Evolutionary conservation across 495 filamentous ascomycete genomes (phyloP).

Genomic region (Penicillium psychrofluorescens): DNA sequence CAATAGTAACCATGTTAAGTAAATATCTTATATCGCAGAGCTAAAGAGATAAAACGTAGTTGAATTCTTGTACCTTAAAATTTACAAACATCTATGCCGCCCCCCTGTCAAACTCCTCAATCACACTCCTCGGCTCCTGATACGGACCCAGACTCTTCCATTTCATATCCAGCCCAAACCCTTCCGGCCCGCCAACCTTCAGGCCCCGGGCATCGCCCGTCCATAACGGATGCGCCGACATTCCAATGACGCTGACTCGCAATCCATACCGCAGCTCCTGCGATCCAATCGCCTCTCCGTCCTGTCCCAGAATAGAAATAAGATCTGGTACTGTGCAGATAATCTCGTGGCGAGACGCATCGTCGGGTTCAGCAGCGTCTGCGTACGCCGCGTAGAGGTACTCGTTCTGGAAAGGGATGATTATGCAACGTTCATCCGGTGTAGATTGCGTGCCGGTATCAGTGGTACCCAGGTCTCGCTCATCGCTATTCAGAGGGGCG

Average conservation of each 20-base stretch:
- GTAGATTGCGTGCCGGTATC: no score
- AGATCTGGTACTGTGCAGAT: conserved; percentile 29
- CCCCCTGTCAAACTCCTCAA: conserved; percentile 11
- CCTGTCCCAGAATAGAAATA: conserved; percentile 22
- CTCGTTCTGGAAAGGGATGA: conserved; percentile 60
- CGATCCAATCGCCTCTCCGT: conserved; percentile 24
- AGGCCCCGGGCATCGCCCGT: conserved; percentile 21
- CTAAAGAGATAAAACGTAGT: no score
- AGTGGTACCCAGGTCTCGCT: conserved; percentile 2
- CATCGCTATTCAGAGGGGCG: conserved; percentile 18
- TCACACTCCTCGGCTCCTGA: conserved; percentile 14
- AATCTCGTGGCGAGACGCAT: conserved; percentile 13
- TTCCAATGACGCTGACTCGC: conserved; percentile 26
- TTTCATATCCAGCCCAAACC: conserved; percentile 18
- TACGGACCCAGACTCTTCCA: conserved; percentile 17
- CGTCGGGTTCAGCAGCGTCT: conserved; percentile 1
- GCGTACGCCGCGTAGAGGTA: conserved; percentile 45
- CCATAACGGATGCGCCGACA: conserved; percentile 29
- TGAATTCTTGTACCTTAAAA: no score
- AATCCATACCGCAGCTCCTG: conserved; percentile 31
- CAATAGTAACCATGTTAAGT: no score
- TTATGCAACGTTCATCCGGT: conserved; percentile 20
- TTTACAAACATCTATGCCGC: no score
- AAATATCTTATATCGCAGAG: no score
- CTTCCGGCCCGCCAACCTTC: conserved; percentile 27